Conservation (phyloP, 352 stramenopile species). For the Phytophthora rubi region DNA sequence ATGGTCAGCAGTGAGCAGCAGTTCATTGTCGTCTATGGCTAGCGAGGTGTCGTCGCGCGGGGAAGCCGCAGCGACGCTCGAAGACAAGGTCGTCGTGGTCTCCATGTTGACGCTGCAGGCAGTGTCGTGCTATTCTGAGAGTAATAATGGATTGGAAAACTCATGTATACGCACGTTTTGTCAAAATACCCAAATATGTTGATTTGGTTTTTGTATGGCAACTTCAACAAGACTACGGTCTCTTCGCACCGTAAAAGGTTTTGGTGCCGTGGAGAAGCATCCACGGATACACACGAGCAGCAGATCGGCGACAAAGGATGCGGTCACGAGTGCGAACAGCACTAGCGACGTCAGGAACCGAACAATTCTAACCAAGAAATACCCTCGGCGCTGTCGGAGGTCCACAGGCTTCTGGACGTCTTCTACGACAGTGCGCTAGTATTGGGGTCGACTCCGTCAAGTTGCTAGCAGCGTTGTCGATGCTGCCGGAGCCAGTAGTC, state of each 20-base stretch:
- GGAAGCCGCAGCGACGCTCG: slow-evolving; percentile 7
- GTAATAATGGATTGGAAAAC: too few relatives aligned
- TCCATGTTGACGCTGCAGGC: slow-evolving; percentile 1
- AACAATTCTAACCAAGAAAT: not conserved
- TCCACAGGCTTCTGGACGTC: not conserved
- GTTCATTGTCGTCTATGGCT: slow-evolving; percentile 18
- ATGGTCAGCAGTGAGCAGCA: slow-evolving; percentile 24
- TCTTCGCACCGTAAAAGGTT: too few relatives aligned
- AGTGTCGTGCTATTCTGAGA: not conserved
- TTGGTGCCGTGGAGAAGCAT: too few relatives aligned
- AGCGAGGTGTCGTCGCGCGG: slow-evolving; percentile 3
- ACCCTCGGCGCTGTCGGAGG: not conserved
- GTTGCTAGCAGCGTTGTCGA: not conserved
- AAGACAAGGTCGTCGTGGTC: slow-evolving; percentile 6
- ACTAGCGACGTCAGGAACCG: slow-evolving; percentile 19
- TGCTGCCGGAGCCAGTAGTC: slow-evolving; percentile 1
- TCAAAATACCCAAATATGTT: not conserved
- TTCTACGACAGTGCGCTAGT: not conserved
- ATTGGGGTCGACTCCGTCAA: not conserved
- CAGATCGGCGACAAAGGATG: slow-evolving; percentile 38
- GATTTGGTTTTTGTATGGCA: not conserved
- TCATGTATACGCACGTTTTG: not conserved
- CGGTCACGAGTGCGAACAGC: slow-evolving; percentile 23
- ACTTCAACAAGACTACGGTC: not conserved
- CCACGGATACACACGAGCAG: slow-evolving; percentile 34